Percentiles rank a stretch among this genome's conserved stretches.
phyloP scores from a whole-genome alignment of 2,329 filamentous ascomycete genomes.

The Tolypocladium pustulatum region DNA sequence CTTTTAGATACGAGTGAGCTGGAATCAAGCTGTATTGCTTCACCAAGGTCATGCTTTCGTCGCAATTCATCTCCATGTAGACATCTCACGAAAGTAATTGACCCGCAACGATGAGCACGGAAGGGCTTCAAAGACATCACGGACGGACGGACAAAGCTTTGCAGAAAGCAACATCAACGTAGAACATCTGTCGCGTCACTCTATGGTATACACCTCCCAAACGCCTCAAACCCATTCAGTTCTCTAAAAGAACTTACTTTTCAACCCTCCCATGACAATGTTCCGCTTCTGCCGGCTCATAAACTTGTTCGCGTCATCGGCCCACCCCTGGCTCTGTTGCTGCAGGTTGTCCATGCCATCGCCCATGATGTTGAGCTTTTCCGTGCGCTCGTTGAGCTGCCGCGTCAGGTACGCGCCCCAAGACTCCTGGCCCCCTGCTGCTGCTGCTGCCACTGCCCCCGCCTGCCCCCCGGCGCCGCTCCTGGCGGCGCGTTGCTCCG shows the following conservation, averaged over 20 bases:
- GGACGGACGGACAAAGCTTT: too few relatives aligned
- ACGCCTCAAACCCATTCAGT: not conserved
- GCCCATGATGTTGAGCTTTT: conserved; percentile 71
- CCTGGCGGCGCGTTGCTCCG: conserved; percentile 56
- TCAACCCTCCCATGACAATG: conserved; percentile 60
- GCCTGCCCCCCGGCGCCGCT: conserved; percentile 16
- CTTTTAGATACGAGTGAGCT: too few relatives aligned
- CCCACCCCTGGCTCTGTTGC: conserved; percentile 72
- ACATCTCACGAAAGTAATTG: too few relatives aligned
- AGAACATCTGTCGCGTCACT: not conserved
- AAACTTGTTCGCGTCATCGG: conserved; percentile 80
- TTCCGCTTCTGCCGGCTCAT: conserved; percentile 81
- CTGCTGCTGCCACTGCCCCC: conserved; percentile 8
- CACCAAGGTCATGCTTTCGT: too few relatives aligned
- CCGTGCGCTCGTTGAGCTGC: conserved; percentile 82
- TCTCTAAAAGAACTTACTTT: conserved; percentile 42
- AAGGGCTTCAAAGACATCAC: too few relatives aligned
- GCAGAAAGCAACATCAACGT: not conserved
- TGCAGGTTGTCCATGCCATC: conserved; percentile 79
- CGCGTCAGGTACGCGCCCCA: conserved; percentile 75
- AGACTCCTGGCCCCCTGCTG: conserved; percentile 44
- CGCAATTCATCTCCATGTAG: too few relatives aligned
- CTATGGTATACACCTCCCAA: not conserved
- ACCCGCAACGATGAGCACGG: too few relatives aligned
- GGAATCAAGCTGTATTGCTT: not conserved